Conservation (phyloP, 306 rosid species). For the Urtica urens region DNA sequence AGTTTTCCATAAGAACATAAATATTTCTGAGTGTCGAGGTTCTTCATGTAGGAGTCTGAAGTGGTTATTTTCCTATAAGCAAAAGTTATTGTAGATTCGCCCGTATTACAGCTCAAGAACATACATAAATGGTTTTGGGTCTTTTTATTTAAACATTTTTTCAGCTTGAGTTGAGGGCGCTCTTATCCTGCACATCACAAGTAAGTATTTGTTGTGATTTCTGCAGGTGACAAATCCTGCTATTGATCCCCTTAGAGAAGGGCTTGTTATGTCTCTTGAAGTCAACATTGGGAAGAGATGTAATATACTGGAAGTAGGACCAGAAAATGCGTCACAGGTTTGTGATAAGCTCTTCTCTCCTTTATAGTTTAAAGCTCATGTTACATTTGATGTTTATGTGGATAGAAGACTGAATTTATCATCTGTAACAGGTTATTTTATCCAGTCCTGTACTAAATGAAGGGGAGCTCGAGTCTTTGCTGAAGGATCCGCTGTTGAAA, state of each 20-base stretch:
- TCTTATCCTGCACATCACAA: no score
- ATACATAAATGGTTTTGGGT: no score
- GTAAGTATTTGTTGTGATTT: slow-evolving; percentile 7
- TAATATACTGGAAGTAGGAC: slow-evolving; percentile 88
- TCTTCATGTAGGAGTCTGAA: no score
- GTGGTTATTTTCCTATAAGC: no score
- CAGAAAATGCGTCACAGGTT: slow-evolving; percentile 96
- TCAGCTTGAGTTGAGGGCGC: no score
- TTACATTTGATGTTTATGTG: background rate
- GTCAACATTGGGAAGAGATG: slow-evolving; percentile 78
- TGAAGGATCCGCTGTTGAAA: slow-evolving; percentile 61
- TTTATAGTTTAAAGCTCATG: background rate
- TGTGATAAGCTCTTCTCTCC: slow-evolving; percentile 8
- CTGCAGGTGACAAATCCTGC: slow-evolving; percentile 97
- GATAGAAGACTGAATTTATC: background rate
- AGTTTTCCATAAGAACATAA: no score
- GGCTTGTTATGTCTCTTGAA: slow-evolving; percentile 98
- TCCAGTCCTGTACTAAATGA: slow-evolving; percentile 92
- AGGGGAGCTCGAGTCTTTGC: slow-evolving; percentile 78
- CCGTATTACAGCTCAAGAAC: no score
- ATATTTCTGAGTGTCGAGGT: no score
- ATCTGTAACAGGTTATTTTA: slow-evolving; percentile 53
- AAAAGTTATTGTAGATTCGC: no score
- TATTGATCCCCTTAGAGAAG: slow-evolving; percentile 98
- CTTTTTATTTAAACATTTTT: no score